phyloP scores from a whole-genome alignment of 1,139 yeast species.

The Trichomonascaceae sp. region DNA sequence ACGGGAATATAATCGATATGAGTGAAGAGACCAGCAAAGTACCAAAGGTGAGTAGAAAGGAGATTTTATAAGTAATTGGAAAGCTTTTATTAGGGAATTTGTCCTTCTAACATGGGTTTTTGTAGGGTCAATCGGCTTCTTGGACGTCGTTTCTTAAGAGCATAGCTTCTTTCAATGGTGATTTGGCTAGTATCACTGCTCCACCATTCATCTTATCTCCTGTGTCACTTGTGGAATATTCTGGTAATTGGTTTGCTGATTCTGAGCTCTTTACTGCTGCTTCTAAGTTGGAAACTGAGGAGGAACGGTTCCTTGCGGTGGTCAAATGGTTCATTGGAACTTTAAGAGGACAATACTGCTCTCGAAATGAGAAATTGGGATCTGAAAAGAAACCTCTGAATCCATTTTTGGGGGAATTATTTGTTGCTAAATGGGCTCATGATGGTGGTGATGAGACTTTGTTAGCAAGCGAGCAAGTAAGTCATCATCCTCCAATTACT shows the following conservation, averaged over 20 bases:
- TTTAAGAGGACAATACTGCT: conserved; percentile 85
- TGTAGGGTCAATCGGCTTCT: conserved; percentile 18
- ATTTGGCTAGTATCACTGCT: conserved; percentile 86
- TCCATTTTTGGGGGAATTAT: conserved; percentile 90
- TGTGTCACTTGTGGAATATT: conserved; percentile 80
- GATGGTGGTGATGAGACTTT: conserved; percentile 54
- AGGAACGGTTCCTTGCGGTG: conserved; percentile 68
- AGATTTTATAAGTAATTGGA: not conserved
- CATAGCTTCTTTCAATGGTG: conserved; percentile 91
- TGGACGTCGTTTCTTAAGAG: conserved; percentile 61
- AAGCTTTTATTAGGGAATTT: not conserved
- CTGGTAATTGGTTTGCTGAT: conserved; percentile 79
- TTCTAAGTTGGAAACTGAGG: conserved; percentile 40
- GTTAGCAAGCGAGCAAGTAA: conserved; percentile 82
- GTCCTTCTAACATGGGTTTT: not conserved
- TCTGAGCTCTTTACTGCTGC: conserved; percentile 79
- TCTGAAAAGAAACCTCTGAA: conserved; percentile 93
- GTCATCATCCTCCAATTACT: conserved; percentile 94
- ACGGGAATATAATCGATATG: not conserved
- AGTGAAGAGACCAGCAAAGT: not conserved
- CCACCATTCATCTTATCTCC: conserved; percentile 97
- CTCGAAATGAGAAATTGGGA: conserved; percentile 85
- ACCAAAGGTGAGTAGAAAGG: not conserved
- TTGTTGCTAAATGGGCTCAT: conserved; percentile 77
- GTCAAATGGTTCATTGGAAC: conserved; percentile 89